Evolutionary conservation across 176 grass and related monocot genomes (phyloP), one percentile per base, ranked within the genome.

Genomic region (Eleusine indica): DNA sequence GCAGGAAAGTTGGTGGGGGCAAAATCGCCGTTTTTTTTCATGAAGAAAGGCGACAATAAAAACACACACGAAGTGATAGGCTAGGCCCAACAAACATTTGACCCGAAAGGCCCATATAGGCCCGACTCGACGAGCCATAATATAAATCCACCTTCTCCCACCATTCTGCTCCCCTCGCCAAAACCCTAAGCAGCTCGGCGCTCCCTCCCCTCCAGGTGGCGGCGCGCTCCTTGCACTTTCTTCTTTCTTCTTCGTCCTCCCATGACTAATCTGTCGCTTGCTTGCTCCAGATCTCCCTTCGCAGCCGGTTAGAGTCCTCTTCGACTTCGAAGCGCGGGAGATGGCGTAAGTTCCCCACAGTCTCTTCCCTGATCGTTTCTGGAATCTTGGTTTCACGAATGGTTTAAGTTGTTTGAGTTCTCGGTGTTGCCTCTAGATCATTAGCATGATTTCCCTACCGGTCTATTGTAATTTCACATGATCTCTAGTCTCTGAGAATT

Each of bases 181-280:
- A 68, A 80, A 80, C 62, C 77, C 77, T 80, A 51, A 79, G 77
- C 77, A n/a, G 63, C 63, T 66, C 43, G 28, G 61, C 43, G 29
- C 76, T 19, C 42, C 62, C 76, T 22, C 62, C 18, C 15, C 42
- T 65, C 15, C 35, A 54, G 78, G 78, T 80, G 64, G 78, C 65
- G 64, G 78, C 78, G 78, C 78, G 47, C 35, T 56, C 48, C 49
- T 56, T 73, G 52, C 12, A 10, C 48, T 5, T 28, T 21, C 62
- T 22, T 16, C 29, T 6, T 28, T 13, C 29, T 22, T 9, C 29
- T 6, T 51, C 29, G 0, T 53, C 3, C 64, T 19, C 10, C 3
- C 14, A 19, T 29, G 19, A 69, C 77, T 69, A 37, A 80, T 48
- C 2, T 54, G 13, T 47, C 18, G 17, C 11, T 80, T 25, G 44